Base-by-base conservation (phyloP, 2,329 filamentous ascomycete species). In the Aspergillus sp. region DNA sequence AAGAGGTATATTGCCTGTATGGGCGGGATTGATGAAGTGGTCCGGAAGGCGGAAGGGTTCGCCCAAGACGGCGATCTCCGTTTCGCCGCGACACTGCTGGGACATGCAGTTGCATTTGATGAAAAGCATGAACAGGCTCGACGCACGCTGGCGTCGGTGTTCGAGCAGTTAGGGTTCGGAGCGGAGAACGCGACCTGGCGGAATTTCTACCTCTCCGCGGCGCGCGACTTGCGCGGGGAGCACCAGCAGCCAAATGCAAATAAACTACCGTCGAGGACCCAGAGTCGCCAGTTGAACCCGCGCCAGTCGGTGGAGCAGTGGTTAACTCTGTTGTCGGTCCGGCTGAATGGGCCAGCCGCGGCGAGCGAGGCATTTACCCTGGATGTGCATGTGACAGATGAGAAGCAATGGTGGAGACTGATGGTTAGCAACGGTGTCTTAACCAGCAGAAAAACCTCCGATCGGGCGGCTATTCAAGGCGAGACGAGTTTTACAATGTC, bases 131-230 rank as follows among this genome's bases (percentile, higher is more conserved):
- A 55, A 23, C 30, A 59, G 3, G 63, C 70, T 0, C 68, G 61
- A 56, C 48, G 17, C 4, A 49, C 65, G 5, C 69, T 80, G 3
- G 74, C 72, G 1, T 58, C 58, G 1, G 70, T 74, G 0, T 79
- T 72, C 57, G 68, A 72, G 49, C 59, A 66, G 19, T 70, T 80
- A 8, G 78, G 74, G 0, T 74, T 68, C 55, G 74, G 74, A 2
- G 63, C 73, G 2, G 77, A 79, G 63, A 80, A 79, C 63, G 77
- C 67, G 2, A 74, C 75, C 0, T 80, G 78, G 78, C 65, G 78
- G 2, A 79, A 80, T 57, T 76, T 78, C 57, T 80, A 76, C 55
- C 67, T 79, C 1, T 68, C 70, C 2, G 71, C 64, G 0, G 72
- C 76, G 12, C 60, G 60, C 28, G 73, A 73, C n/a, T 68, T 77